phyloP scores from a whole-genome alignment of 176 grass and related monocot species.

The Oryza longistaminata region DNA sequence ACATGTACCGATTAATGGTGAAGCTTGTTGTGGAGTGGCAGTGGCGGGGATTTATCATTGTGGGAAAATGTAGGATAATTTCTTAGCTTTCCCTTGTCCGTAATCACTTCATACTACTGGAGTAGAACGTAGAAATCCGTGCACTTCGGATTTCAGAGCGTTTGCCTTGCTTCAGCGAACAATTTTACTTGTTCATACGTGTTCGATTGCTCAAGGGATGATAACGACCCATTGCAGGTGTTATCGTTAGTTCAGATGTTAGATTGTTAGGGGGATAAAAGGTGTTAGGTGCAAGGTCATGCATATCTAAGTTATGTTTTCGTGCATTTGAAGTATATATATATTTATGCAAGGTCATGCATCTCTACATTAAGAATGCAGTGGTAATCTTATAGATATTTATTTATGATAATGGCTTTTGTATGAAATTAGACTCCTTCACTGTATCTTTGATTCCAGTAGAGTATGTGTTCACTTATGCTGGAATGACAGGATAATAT shows the following conservation, averaged over 20 bases:
- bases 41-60: not conserved
- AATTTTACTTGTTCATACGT: not conserved
- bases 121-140: not conserved
- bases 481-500: not conserved
- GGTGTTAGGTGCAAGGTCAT: not conserved
- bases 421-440: not conserved
- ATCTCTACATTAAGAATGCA: not conserved
- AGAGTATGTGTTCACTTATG: not conserved
- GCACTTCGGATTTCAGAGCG: not conserved
- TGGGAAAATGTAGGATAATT: not conserved
- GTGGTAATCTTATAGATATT: not conserved
- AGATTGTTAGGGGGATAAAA: not conserved
- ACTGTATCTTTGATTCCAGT: not conserved
- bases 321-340: not conserved
- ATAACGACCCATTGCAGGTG: not conserved
- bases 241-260: not conserved
- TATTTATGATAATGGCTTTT: not conserved
- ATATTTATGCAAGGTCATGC: not conserved
- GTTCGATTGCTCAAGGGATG: not conserved
- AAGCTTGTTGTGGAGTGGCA: conserved; percentile 10
- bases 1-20: not conserved
- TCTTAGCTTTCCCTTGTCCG: not conserved
- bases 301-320: not conserved
- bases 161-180: not conserved
- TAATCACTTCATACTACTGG: too few species aligned